These are phyloP conservation scores for Aphanomyces invadans DNA, from an alignment of 352 stramenopile genomes.

Conservation along the genomic window DNA sequence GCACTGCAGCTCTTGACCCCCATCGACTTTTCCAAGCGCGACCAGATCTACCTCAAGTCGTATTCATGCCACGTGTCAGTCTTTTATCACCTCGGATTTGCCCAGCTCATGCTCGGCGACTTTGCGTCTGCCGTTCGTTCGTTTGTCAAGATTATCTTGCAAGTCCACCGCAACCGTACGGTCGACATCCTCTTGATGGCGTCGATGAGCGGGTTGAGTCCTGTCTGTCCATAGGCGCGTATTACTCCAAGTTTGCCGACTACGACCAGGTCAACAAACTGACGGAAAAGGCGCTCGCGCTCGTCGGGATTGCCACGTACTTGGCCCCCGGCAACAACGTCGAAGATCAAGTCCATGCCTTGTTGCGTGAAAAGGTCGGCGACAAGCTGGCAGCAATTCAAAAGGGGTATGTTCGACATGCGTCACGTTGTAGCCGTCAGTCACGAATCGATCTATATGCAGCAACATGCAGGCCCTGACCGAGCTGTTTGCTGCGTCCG, in stretches of 20 bases:
- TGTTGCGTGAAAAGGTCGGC: constrained; percentile 92
- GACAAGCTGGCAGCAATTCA: constrained; percentile 84
- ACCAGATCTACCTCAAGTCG: constrained; percentile 86
- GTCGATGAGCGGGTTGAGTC: constrained; percentile 3
- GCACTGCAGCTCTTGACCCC: constrained; percentile 88
- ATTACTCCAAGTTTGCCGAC: constrained; percentile 86
- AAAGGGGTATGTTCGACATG: constrained; percentile 46
- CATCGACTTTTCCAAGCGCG: constrained; percentile 79
- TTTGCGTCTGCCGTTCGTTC: constrained; percentile 90
- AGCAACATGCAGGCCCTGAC: constrained; percentile 63
- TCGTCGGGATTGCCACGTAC: constrained; percentile 87
- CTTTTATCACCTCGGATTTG: constrained; percentile 96
- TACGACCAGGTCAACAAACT: constrained; percentile 94
- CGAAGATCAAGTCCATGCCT: constrained; percentile 75
- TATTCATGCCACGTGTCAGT: constrained; percentile 91
- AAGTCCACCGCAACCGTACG: constrained; percentile 82
- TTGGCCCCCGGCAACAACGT: constrained; percentile 82
- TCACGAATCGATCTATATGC: background rate
- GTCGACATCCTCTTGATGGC: background rate
- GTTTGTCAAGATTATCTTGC: constrained; percentile 84
- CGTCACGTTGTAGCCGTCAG: too few relatives aligned
- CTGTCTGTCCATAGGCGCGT: constrained; percentile 32
- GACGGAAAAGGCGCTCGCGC: constrained; percentile 91
- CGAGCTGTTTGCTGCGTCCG: constrained; percentile 89
- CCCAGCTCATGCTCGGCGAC: constrained; percentile 95